Evolutionary conservation across 1,284 basidiomycete genomes (phyloP).

Genomic region (Ganoderma boninense): DNA sequence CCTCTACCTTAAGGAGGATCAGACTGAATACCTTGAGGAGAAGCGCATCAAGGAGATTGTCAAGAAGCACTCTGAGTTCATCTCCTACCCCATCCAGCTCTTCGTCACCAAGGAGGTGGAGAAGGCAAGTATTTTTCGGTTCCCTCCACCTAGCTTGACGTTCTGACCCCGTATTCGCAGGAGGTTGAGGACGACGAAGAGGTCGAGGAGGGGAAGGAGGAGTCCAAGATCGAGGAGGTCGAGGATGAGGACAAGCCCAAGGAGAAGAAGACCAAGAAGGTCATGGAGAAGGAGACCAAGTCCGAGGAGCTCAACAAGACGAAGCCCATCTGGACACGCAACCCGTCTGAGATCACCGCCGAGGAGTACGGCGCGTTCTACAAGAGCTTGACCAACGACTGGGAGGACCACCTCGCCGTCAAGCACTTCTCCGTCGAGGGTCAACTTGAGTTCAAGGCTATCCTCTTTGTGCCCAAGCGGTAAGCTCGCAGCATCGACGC

Average conservation of each 20-base stretch:
- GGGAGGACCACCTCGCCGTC: constrained; percentile 99
- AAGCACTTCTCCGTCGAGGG: constrained; percentile 99
- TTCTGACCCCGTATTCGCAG: constrained; percentile 45
- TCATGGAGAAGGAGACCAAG: constrained; percentile 90
- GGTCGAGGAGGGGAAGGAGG: constrained; percentile 73
- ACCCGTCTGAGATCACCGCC: constrained; percentile 90
- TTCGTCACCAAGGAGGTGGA: constrained; percentile 99
- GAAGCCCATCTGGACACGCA: constrained; percentile 99
- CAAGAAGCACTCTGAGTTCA: constrained; percentile 99
- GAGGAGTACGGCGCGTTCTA: constrained; percentile 99
- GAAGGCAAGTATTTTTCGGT: constrained; percentile 65
- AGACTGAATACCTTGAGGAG: constrained; percentile 99
- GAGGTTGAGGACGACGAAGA: constrained; percentile 91
- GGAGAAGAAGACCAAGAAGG: constrained; percentile 97
- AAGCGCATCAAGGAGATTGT: constrained; percentile 99
- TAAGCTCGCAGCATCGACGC: constrained; percentile 51
- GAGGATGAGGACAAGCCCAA: constrained; percentile 88
- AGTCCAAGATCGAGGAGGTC: constrained; percentile 78
- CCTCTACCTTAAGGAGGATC: constrained; percentile 98
- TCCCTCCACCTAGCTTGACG: neutral
- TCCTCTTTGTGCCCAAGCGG: constrained; percentile 97
- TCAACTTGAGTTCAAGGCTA: constrained; percentile 99
- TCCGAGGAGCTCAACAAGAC: constrained; percentile 99
- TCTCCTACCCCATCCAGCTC: constrained; percentile 99
- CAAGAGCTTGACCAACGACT: constrained; percentile 99